A percentile compares a stretch with the other conserved stretches of the same genome.
Conservation (phyloP, 129 eudicot species). For the Dittrichia graveolens region DNA sequence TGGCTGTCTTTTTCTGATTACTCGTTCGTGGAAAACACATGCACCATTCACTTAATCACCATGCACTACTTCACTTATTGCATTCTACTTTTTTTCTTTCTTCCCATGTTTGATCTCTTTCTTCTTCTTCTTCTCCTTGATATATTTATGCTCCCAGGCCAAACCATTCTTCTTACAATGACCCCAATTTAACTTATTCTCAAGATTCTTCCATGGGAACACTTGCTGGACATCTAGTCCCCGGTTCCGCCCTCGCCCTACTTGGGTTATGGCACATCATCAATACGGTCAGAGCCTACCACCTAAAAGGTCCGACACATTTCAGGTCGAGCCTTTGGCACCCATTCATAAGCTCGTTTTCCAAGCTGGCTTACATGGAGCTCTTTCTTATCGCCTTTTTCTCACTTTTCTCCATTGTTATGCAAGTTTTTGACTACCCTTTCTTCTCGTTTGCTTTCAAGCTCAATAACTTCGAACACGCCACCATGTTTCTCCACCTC, state of each 20-base stretch:
- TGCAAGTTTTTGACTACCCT: constrained; percentile 67
- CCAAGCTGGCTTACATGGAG: constrained; percentile 55
- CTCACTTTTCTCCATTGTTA: constrained; percentile 55
- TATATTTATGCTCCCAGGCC: constrained; percentile 27
- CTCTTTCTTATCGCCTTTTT: constrained; percentile 59
- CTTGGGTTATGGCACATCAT: constrained; percentile 80
- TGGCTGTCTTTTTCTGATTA: constrained; percentile 38
- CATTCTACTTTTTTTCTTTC: background rate
- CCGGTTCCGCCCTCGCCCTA: constrained; percentile 67
- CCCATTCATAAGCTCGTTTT: constrained; percentile 50
- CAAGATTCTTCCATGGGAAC: constrained; percentile 60
- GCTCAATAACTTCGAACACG: constrained; percentile 74
- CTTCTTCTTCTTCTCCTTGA: constrained; percentile 20
- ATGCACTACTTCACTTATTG: constrained; percentile 32
- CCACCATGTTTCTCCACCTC: constrained; percentile 80
- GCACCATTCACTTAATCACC: constrained; percentile 34
- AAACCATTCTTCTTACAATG: constrained; percentile 8
- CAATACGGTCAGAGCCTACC: constrained; percentile 56
- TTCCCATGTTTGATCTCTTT: constrained; percentile 19
- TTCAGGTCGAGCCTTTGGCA: constrained; percentile 65
- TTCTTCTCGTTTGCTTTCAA: constrained; percentile 48
- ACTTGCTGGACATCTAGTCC: constrained; percentile 68
- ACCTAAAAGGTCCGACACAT: constrained; percentile 53
- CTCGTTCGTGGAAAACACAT: constrained; percentile 42
- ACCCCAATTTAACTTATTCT: constrained; percentile 1